Conservation (phyloP, 345 rosid species). For the Aquilaria malaccensis region DNA sequence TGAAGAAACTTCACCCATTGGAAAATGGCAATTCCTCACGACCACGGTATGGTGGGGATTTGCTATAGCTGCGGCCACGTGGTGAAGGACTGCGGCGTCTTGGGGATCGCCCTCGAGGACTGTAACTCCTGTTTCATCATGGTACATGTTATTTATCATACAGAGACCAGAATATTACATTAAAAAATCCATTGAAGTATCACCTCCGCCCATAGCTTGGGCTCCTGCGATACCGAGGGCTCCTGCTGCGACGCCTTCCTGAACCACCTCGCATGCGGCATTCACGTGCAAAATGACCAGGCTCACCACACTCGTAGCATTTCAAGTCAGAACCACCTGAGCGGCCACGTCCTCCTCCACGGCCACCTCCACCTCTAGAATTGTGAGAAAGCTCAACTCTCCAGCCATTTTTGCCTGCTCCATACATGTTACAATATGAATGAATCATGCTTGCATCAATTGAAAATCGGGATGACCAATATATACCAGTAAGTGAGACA, state of each 20-base stretch:
- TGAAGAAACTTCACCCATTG: constrained; percentile 56
- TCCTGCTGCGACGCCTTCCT: constrained; percentile 74
- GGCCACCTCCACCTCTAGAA: constrained; percentile 59
- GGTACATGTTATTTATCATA: neutral
- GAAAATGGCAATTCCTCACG: constrained; percentile 85
- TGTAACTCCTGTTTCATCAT: constrained; percentile 53
- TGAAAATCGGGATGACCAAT: too few species aligned
- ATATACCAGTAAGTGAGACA: too few species aligned
- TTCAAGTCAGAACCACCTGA: constrained; percentile 84
- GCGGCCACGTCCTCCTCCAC: constrained; percentile 62
- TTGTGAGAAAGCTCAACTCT: constrained; percentile 87
- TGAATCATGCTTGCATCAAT: neutral
- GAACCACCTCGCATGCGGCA: constrained; percentile 67
- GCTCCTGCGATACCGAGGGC: constrained; percentile 79
- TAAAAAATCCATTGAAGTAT: constrained; percentile 1
- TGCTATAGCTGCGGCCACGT: constrained; percentile 83
- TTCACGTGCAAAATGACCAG: constrained; percentile 94
- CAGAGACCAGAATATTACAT: neutral
- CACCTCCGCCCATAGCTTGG: constrained; percentile 86
- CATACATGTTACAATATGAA: neutral
- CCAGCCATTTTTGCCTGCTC: constrained; percentile 80
- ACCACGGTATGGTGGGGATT: constrained; percentile 76
- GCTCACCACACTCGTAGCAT: constrained; percentile 88
- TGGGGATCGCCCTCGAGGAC: constrained; percentile 86
- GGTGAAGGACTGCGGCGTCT: constrained; percentile 85